Conservation (phyloP, 257 asterid genomes). For the Solanum gracilifrons region DNA sequence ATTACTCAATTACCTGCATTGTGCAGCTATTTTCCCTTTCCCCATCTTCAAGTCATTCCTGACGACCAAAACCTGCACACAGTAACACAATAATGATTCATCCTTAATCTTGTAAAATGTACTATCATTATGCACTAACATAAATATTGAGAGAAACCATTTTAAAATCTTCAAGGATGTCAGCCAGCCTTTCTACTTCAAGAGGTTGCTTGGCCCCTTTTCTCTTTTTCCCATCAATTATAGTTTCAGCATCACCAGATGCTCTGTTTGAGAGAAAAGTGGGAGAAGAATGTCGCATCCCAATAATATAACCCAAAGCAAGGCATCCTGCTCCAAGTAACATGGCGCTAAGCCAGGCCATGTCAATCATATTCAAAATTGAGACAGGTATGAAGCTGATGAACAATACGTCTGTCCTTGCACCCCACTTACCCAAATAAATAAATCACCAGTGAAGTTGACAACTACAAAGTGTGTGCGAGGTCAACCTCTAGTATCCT, state of each 20-base stretch:
- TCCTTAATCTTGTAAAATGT: not conserved
- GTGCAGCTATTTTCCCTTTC: slow-evolving; percentile 98
- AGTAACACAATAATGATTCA: slow-evolving; percentile 7
- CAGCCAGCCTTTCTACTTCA: slow-evolving; percentile 79
- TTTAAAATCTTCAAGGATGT: slow-evolving; percentile 76
- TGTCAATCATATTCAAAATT: slow-evolving; percentile 49
- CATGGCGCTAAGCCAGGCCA: slow-evolving; percentile 67
- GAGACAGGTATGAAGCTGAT: slow-evolving; percentile 7
- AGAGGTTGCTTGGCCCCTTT: slow-evolving; percentile 44
- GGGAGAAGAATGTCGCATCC: slow-evolving; percentile 36
- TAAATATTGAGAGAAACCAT: slow-evolving; percentile 37
- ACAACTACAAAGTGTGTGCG: not conserved
- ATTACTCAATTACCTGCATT: slow-evolving; percentile 63
- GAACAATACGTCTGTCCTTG: not conserved
- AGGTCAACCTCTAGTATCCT: not conserved
- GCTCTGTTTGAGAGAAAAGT: slow-evolving; percentile 7
- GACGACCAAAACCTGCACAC: slow-evolving; percentile 84
- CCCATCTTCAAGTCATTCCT: slow-evolving; percentile 98
- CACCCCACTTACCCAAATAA: not conserved
- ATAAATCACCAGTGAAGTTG: not conserved
- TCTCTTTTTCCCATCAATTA: slow-evolving; percentile 29
- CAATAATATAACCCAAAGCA: slow-evolving; percentile 68
- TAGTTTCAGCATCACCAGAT: slow-evolving; percentile 11
- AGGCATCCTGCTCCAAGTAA: slow-evolving; percentile 75
- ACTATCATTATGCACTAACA: not conserved